Evolutionary conservation across 208 protist species (phyloP), one percentile per base, ranked within the genome.

Genomic region (Novymonas esmeraldas): DNA sequence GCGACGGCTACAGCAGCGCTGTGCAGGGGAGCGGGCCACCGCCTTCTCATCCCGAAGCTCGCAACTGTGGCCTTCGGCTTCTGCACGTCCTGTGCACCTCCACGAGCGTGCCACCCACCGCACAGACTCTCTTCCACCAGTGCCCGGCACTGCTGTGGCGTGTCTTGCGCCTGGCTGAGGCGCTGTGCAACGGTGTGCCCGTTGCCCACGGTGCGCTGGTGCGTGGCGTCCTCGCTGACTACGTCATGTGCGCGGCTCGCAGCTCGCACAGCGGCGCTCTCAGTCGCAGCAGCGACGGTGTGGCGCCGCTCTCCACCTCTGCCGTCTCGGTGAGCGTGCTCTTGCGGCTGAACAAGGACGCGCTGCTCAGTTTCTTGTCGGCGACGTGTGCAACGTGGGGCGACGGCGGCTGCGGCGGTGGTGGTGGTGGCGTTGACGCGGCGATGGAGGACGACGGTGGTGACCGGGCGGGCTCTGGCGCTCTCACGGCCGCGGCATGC

Each of bases 61-160:
- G 70, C 33, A 76, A 76, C 42, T 60, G 44, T 33, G 70, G 62
- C 10, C 36, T 76, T 54, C 70, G 56, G 11, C 50, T 70, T 4
- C 70, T 76, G 28, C 70, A 76, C 39, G 48, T 64, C 1, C 61
- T 76, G 16, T 76, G 70, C 56, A 36, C 54, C 14, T 68, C 70
- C 1, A 68, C 46, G 22, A 39, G 64, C 36, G 22, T 76, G 6
- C 62, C 70, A 14, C 61, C 62, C 11, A 18, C 55, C 7, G 66
- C 69, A 11, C 78, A 80, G 48, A 13, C 41, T 36, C 75, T 76
- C 61, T 85, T 79, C 66, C 70, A 67, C 2, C 73, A 81, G 54
- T 87, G 81, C 20, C 84, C 84, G 2, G 84, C 84, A 22, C 44
- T 90, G 28, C 74, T 90, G 34, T 87, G 84, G 60, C 78, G 78